Evolutionary conservation across 306 rosid species (phyloP).

Genomic region (Quillaja saponaria): DNA sequence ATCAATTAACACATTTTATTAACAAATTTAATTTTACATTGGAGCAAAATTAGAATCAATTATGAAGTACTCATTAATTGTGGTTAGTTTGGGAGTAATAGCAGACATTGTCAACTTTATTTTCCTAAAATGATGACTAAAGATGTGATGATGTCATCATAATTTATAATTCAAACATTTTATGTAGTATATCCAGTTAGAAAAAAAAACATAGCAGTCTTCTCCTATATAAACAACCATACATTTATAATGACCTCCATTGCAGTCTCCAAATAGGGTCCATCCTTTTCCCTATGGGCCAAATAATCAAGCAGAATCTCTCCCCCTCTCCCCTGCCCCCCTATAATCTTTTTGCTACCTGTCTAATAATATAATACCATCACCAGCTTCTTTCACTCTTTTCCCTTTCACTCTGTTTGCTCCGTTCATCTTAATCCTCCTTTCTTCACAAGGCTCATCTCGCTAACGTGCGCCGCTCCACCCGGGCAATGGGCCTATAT

Average conservation of each 20-base stretch:
- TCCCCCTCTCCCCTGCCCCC: constrained; percentile 2
- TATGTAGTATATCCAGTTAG: too few species aligned
- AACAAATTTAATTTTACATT: too few species aligned
- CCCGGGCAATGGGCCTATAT: constrained; percentile 56
- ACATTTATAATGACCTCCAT: constrained; percentile 4
- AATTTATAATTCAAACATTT: too few species aligned
- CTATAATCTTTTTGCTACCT: constrained; percentile 24
- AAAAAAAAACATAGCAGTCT: too few species aligned
- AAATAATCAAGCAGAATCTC: constrained; percentile 38
- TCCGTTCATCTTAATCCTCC: neutral
- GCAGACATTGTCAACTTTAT: too few species aligned
- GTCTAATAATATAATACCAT: constrained; percentile 28
- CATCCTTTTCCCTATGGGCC: constrained; percentile 23
- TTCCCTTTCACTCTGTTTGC: neutral
- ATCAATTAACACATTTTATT: too few species aligned
- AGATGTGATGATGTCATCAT: too few species aligned
- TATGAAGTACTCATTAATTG: too few species aligned
- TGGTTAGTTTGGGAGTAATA: too few species aligned
- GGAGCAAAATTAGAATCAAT: too few species aligned
- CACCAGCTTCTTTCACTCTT: neutral
- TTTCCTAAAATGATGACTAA: too few species aligned
- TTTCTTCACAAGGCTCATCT: neutral
- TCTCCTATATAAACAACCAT: too few species aligned
- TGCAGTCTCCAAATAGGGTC: constrained; percentile 31
- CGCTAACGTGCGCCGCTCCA: constrained; percentile 39